Conservation (phyloP, 441 rosid species). For the Eruca vesicaria region DNA sequence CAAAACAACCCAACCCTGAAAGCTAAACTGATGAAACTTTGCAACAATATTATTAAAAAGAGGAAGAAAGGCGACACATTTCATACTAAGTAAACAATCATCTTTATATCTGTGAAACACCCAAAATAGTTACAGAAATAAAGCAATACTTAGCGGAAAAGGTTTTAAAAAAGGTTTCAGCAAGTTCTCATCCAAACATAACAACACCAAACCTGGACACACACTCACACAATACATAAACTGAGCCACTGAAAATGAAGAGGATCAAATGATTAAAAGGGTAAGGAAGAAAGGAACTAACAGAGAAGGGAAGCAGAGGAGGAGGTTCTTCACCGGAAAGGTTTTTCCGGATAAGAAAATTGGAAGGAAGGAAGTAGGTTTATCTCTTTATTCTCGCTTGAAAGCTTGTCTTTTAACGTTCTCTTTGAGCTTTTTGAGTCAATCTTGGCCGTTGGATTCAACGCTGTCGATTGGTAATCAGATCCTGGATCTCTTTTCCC, state of each 20-base stretch:
- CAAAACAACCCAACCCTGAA: too few species aligned
- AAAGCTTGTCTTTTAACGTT: neutral
- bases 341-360: slow-evolving; percentile 11
- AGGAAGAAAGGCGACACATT: neutral
- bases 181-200: neutral
- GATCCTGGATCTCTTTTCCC: neutral
- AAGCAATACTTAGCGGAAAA: neutral
- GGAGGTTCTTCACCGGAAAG: neutral
- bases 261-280: neutral
- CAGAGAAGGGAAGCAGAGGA: neutral
- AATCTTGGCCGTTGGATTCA: neutral
- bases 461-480: neutral
- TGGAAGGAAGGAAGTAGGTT: slow-evolving; percentile 14
- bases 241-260: neutral
- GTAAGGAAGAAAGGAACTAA: neutral
- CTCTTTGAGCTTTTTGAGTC: neutral
- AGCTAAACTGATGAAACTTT: neutral
- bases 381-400: slow-evolving; percentile 11
- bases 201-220: neutral
- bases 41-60: neutral
- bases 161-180: too few species aligned
- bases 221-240: neutral
- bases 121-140: neutral
- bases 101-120: neutral
- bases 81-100: neutral